Base-by-base conservation (phyloP, 169 alveolate genomes). In the Plasmodium blacklocki region DNA sequence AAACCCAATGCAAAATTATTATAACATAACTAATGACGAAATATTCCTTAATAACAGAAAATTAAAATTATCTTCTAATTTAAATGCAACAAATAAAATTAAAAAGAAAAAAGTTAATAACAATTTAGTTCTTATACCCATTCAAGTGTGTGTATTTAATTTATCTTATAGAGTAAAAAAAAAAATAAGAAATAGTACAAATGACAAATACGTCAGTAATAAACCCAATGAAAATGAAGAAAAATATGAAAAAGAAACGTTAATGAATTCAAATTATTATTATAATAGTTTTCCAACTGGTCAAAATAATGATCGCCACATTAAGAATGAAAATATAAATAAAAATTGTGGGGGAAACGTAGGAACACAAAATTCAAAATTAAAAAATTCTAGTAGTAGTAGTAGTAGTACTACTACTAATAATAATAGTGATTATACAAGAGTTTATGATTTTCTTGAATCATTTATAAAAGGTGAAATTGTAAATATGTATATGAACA, bases 391-490 rank as follows among this genome's bases (percentile, higher is more conserved):
- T 18, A 43, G 59, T 19, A 76, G 39, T 47, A 12, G 21, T 58
- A 62, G 62, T 47, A 59, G 49, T 15, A 56, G 47, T 64, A 21
- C 21, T 45, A 64, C 39, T 39, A 64, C 50, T 64, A 63, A 76
- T 47, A 60, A 66, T 49, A 76, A 76, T 64, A 21, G 29, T 45
- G 52, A 56, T 39, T 76, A 76, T 66, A 39, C 67, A 15, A 76
- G 89, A 68, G 23, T 76, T 49, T 76, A 32, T 43, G 89, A 76
- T 64, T 76, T 50, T 67, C 70, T 76, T 56, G 89, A 76, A 76
- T 64, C 73, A 29, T 76, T 76, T 76, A 76, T 76, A 76, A 76
- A 76, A 50, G 89, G 78, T 23, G 89, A 76, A 76, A 67, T 76
- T 7, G 89, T 76, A 49, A 76, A 76, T 58, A 59, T 76, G 39